Evolutionary conservation across 352 stramenopile species (phyloP).

Genomic region (Globisporangium ultimum): DNA sequence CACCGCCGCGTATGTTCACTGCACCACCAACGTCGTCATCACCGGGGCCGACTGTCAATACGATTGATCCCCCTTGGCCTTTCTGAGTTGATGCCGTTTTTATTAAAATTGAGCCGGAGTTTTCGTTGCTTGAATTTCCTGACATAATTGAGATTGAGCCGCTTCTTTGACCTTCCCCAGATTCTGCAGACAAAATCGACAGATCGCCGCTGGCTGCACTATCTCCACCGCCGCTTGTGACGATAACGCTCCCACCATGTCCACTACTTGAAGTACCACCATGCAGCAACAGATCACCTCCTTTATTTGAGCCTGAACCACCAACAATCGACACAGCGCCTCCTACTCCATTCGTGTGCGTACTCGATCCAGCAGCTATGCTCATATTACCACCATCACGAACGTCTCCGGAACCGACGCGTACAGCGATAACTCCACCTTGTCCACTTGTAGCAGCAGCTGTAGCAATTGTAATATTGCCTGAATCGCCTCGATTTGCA

Average conservation of each 20-base stretch:
- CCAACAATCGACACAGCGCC: constrained; percentile 21
- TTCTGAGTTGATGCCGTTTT: constrained; percentile 17
- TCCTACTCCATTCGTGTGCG: constrained; percentile 12
- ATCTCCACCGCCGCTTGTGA: constrained; percentile 18
- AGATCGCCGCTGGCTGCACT: constrained; percentile 23
- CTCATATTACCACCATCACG: constrained; percentile 14
- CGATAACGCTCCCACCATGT: constrained; percentile 18
- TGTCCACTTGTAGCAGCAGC: constrained; percentile 13
- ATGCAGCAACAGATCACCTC: constrained; percentile 21
- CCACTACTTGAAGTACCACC: constrained; percentile 21
- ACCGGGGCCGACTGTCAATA: constrained; percentile 20
- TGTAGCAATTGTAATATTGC: constrained; percentile 17
- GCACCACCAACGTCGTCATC: constrained; percentile 10
- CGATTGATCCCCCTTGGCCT: constrained; percentile 26
- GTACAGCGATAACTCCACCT: constrained; percentile 19
- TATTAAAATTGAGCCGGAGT: constrained; percentile 27
- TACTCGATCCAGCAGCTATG: constrained; percentile 16
- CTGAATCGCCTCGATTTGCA: constrained; percentile 16
- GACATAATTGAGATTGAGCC: constrained; percentile 18
- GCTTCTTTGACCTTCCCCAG: constrained; percentile 15
- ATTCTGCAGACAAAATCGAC: constrained; percentile 18
- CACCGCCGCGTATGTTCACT: constrained; percentile 20
- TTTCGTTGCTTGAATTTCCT: constrained; percentile 3
- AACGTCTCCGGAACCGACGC: constrained; percentile 19
- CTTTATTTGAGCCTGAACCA: constrained; percentile 13